phyloP scores from a whole-genome alignment of 1,139 yeast species.

The Diutina mesorugosa region DNA sequence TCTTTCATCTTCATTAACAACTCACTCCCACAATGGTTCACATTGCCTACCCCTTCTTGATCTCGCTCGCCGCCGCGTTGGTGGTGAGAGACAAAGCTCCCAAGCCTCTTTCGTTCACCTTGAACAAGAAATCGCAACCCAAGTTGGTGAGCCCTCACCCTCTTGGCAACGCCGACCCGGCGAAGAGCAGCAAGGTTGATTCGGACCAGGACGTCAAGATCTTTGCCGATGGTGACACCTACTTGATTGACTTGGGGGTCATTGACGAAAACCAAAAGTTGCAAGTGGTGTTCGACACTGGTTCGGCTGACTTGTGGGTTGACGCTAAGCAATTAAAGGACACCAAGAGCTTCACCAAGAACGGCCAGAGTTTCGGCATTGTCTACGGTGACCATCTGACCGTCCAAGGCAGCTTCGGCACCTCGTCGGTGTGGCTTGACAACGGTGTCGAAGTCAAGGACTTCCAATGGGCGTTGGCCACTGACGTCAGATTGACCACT shows the following conservation, averaged over 20 bases:
- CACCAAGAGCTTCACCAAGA: conserved; percentile 1
- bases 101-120: no score
- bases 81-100: no score
- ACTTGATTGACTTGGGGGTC: not conserved
- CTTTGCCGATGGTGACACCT: not conserved
- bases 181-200: no score
- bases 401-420: conserved; percentile 4
- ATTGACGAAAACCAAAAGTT: conserved; percentile 4
- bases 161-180: no score
- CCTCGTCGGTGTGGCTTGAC: conserved; percentile 1
- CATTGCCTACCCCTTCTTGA: no score
- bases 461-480: conserved; percentile 5
- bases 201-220: not conserved
- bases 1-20: no score
- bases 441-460: conserved; percentile 1
- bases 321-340: not conserved
- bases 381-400: conserved; percentile 4
- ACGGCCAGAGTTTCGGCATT: conserved; percentile 3
- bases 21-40: no score
- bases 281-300: conserved; percentile 5
- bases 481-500: not conserved
- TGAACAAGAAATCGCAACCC: no score
- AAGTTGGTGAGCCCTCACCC: no score
- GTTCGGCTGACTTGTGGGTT: conserved; percentile 7
- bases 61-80: no score